Conservation (phyloP, 768 basidiomycete species). For the Lactifluus volemus region DNA sequence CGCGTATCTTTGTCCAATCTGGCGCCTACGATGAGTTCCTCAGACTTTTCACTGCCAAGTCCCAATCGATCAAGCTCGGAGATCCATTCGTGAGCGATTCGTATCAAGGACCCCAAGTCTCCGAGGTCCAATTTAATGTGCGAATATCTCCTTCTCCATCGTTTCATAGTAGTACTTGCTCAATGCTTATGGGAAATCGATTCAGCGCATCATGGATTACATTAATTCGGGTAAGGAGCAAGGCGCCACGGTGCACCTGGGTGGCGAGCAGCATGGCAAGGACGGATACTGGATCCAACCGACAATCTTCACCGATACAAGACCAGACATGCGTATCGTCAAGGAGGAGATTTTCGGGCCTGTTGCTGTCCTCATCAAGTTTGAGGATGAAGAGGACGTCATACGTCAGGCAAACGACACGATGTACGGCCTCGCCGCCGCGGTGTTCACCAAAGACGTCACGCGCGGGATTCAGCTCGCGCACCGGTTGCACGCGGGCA, state of each 20-base stretch:
- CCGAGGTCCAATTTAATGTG: conserved; percentile 63
- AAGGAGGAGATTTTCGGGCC: conserved; percentile 58
- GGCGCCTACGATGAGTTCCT: conserved; percentile 74
- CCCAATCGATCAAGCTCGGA: conserved; percentile 51
- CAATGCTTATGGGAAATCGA: neutral
- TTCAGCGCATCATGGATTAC: conserved; percentile 50
- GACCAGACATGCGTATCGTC: conserved; percentile 49
- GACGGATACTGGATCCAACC: conserved; percentile 58
- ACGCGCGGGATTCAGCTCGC: conserved; percentile 64
- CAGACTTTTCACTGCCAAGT: conserved; percentile 43
- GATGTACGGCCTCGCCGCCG: conserved; percentile 76
- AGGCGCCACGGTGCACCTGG: conserved; percentile 47
- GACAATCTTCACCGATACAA: conserved; percentile 53
- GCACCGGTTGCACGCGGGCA: conserved; percentile 72
- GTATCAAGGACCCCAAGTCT: conserved; percentile 74
- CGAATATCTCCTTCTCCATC: conserved; percentile 21
- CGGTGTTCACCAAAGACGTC: conserved; percentile 77
- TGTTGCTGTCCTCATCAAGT: conserved; percentile 57
- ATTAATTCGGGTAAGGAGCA: conserved; percentile 49
- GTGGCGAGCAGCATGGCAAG: conserved; percentile 42
- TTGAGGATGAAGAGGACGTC: conserved; percentile 54
- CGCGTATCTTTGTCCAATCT: conserved; percentile 74
- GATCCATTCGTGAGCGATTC: conserved; percentile 54
- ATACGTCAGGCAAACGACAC: conserved; percentile 77
- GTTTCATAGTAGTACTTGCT: too few relatives aligned